Conservation (phyloP, 768 basidiomycete genomes). For the Russula compacta region DNA sequence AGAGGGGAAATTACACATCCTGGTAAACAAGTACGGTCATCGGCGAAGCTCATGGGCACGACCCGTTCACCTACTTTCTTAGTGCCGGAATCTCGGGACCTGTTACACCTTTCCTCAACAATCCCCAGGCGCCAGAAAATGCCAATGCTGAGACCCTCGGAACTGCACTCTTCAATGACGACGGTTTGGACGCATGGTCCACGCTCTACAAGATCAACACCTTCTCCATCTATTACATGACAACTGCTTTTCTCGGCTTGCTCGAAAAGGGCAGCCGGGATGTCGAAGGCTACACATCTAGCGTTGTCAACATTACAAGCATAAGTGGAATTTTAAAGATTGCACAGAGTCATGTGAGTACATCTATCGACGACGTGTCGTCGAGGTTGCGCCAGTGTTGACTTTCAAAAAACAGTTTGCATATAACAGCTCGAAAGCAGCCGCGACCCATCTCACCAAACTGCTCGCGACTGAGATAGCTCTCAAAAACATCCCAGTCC, state of each 20-base stretch:
- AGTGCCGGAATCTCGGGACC: slow-evolving; percentile 77
- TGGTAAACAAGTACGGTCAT: slow-evolving; percentile 67
- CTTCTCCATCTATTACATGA: slow-evolving; percentile 70
- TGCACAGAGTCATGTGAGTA: slow-evolving; percentile 67
- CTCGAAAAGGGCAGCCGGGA: slow-evolving; percentile 65
- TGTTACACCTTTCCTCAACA: slow-evolving; percentile 44
- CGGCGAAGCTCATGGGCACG: background rate
- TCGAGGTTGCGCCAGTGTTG: background rate
- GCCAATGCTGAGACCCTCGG: slow-evolving; percentile 59
- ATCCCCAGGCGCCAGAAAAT: slow-evolving; percentile 47
- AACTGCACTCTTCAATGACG: slow-evolving; percentile 59
- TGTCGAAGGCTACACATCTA: slow-evolving; percentile 45
- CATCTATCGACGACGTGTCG: background rate
- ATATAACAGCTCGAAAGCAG: slow-evolving; percentile 77
- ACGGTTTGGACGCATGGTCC: slow-evolving; percentile 54
- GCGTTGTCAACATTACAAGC: slow-evolving; percentile 69
- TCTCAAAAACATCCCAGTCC: slow-evolving; percentile 56
- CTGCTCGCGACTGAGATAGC: slow-evolving; percentile 71
- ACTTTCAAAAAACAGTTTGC: slow-evolving; percentile 44
- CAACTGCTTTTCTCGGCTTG: slow-evolving; percentile 66
- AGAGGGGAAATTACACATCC: slow-evolving; percentile 66
- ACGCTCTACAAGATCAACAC: slow-evolving; percentile 58
- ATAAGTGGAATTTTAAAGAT: slow-evolving; percentile 65
- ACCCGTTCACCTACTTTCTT: background rate
- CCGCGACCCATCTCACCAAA: slow-evolving; percentile 65